phyloP scores from a whole-genome alignment of 1,139 yeast species.

The Pichia sp. region DNA sequence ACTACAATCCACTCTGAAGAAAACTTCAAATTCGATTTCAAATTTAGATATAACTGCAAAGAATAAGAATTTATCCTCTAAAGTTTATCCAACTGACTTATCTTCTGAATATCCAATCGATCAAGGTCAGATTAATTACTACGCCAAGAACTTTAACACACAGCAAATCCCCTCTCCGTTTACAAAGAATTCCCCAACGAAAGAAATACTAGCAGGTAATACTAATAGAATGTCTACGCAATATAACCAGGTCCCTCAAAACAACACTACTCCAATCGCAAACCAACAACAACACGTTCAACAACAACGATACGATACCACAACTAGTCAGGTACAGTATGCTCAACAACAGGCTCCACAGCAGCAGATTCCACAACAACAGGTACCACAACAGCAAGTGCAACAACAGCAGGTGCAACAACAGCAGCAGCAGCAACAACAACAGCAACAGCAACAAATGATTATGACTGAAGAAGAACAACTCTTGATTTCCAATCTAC shows the following conservation, averaged over 20 bases:
- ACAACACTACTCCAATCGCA: background rate
- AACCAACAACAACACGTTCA: constrained; percentile 1
- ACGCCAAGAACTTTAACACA: constrained; percentile 10
- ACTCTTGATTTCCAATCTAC: constrained; percentile 64
- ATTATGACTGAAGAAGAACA: constrained; percentile 66
- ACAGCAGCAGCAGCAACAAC: constrained; percentile 41
- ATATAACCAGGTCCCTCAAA: background rate
- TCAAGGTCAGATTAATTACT: constrained; percentile 19
- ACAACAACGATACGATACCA: too few relatives aligned
- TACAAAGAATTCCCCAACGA: constrained; percentile 19
- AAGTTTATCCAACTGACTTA: constrained; percentile 23
- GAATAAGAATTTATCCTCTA: constrained; percentile 20
- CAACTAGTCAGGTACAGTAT: background rate
- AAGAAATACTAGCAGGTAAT: constrained; percentile 19
- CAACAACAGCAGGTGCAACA: constrained; percentile 17
- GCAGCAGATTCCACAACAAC: constrained; percentile 12
- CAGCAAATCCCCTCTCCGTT: background rate
- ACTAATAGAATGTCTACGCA: constrained; percentile 1
- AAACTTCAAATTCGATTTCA: constrained; percentile 7
- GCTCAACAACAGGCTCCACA: background rate
- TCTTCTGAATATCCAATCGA: constrained; percentile 26
- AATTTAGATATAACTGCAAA: constrained; percentile 18
- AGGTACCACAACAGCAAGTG: constrained; percentile 18
- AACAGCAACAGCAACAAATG: constrained; percentile 32
- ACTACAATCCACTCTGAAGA: constrained; percentile 9